These are phyloP conservation scores for Penicillium paneum DNA, from an alignment of 2,329 filamentous ascomycete species.

Conservation along the genomic window DNA sequence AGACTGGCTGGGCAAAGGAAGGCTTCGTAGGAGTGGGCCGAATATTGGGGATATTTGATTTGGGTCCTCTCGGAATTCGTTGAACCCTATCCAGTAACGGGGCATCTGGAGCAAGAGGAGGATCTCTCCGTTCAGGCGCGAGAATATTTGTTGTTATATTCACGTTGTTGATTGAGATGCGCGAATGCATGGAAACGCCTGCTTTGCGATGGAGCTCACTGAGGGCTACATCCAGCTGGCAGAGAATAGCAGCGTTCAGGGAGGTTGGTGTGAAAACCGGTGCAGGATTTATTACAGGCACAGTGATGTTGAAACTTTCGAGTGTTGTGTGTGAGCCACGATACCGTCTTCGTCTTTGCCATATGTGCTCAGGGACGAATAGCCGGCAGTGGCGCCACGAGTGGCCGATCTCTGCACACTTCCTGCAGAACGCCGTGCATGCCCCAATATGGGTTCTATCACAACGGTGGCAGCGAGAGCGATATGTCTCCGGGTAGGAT, in stretches of 20 bases:
- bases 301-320: background rate
- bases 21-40: background rate
- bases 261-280: background rate
- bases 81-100: background rate
- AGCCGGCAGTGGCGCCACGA: background rate
- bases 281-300: background rate
- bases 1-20: background rate
- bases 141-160: background rate
- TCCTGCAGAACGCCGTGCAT: background rate
- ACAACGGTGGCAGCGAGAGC: background rate
- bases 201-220: background rate
- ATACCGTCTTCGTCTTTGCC: background rate
- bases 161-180: background rate
- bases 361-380: background rate
- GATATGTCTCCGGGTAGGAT: background rate
- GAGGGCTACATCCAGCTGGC: background rate
- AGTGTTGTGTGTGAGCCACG: background rate
- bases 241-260: background rate
- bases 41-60: background rate
- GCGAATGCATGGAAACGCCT: background rate
- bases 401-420: background rate
- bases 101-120: background rate
- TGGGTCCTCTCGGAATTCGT: background rate
- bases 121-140: fast-evolving
- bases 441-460: background rate